Base-by-base conservation (phyloP, 495 filamentous ascomycete species). In the Aspergillus cristatus region DNA sequence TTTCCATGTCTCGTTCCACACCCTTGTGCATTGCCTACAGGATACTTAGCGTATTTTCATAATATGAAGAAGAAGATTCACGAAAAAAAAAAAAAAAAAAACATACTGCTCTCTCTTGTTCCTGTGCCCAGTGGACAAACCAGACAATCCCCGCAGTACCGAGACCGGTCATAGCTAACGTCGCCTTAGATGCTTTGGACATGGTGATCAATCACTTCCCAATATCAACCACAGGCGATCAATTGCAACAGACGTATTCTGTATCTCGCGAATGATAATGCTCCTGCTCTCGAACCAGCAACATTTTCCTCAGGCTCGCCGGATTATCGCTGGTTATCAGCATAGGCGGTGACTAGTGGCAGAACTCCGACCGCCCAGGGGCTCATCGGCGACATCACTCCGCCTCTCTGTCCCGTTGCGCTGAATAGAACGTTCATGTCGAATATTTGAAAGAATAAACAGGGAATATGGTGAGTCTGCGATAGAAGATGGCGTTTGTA, bases 1-100 rank as follows among this genome's bases (percentile, higher is more conserved):
- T 90, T 51, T 97, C 89, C 68, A 94, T 84, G 49, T 97, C 93
- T 30, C 89, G 84, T 48, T 96, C 68, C 6, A 99, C 91, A 12
- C 93, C 93, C 40, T 77, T 75, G 55, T 99, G 91, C 91, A 99
- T 99, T 29, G 86, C 84, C 90, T 94, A 54, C 28, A 17, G 22
- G 18, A 16, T 4, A 39, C 18, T 10, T 32, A 32, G 30, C 1
- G 8, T 32, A 16, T 7, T 2, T n/a, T 29, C 46, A 49, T 14
- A 3, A 35, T 20, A 28, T 14, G 1, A 10, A 36, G 4, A 45
- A 35, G 28, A 39, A 38, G 11, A 28, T 2, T 13, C 25, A n/a
- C 25, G 10, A 18, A 13, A 18, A 42, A 17, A 41, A 28, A 20
- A 16, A 14, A 11, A 32, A 38, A 22, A 25, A 46, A 24, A 36